A percentile compares a stretch with the other conserved stretches of the same genome.
phyloP scores from a whole-genome alignment of 257 asterid species.

The Hygrophila difformis region DNA sequence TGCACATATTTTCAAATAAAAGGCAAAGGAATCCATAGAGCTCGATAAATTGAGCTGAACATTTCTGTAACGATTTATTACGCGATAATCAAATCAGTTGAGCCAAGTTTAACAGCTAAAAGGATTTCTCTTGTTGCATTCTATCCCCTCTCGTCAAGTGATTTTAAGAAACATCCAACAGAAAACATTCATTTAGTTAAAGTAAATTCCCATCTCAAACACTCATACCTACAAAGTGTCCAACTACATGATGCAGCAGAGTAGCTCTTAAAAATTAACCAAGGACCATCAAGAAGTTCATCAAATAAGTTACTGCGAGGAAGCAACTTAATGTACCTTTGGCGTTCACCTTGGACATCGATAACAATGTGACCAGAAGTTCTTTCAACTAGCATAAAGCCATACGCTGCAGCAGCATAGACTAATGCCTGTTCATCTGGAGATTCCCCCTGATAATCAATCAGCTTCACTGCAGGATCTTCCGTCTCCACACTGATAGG shows the following conservation, averaged over 20 bases:
- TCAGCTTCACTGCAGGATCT: slow-evolving; percentile 68
- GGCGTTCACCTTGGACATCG: slow-evolving; percentile 79
- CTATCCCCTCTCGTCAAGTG: too few relatives aligned
- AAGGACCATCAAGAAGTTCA: background rate
- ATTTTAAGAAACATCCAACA: too few relatives aligned
- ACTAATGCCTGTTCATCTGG: slow-evolving; percentile 99
- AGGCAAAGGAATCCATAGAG: background rate
- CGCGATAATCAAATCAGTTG: too few relatives aligned
- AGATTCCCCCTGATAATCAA: slow-evolving; percentile 96
- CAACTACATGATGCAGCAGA: too few relatives aligned
- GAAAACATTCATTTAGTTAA: too few relatives aligned
- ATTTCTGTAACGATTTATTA: too few relatives aligned
- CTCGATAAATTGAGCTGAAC: background rate
- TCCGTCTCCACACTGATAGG: slow-evolving; percentile 67
- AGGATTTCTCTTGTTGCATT: too few relatives aligned
- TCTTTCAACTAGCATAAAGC: slow-evolving; percentile 92
- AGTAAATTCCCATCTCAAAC: too few relatives aligned
- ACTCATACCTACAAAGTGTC: too few relatives aligned
- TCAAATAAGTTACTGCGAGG: slow-evolving; percentile 5
- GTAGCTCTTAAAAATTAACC: too few relatives aligned
- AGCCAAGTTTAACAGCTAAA: too few relatives aligned
- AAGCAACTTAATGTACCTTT: slow-evolving; percentile 45
- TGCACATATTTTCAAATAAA: background rate
- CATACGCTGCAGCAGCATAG: slow-evolving; percentile 93
- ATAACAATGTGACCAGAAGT: slow-evolving; percentile 86